Base-by-base conservation (phyloP, 2,329 filamentous ascomycete genomes). In the Talaromyces marneffei region DNA sequence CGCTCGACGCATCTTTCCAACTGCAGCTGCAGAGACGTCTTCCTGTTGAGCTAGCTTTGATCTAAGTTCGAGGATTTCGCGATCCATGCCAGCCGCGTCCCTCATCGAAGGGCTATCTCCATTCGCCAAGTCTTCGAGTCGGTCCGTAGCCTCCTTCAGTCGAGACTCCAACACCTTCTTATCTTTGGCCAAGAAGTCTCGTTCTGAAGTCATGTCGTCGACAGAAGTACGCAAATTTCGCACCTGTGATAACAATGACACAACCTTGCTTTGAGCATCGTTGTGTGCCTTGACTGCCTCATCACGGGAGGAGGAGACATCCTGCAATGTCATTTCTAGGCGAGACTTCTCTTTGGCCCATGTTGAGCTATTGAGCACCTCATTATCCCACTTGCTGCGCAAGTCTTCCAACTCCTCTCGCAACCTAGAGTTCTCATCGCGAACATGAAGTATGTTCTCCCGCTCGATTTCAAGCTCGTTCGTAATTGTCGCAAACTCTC, bases 301-400 rank as follows among this genome's bases (percentile, higher is more conserved):
- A 66, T 99, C 93, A 2, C 93, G 87, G n/a, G 92, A 96, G 54
- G 90, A 87, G 10, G 90, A 89, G 33, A 97, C 85, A 72, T 97
- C 92, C 56, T 93, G 87, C 59, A 99, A 82, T 4, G 92, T 95
- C 63, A 92, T 86, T 73, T 97, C 93, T 42, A 99, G 83, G 16
- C 93, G 88, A 16, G 91, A 85, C 80, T 97, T 97, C 78, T 99
- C 93, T 79, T 99, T 99, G 12, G 92, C 92, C 92, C 94, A 97
- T 0, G 93, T 96, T 16, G 92, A 96, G 75, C 91, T 96, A 78
- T 97, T 97, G 68, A 97, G 85, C 10, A 97, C 91, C 77, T 99
- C 93, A 69, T 97, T 91, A 70, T 99, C 94, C 93, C 94, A 97
- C 78, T 97, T 97, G 67, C 88, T 92, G 66, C 94, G 87, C 62